Conservation (phyloP, 2,329 filamentous ascomycete species). For the Ceratocystis destructans region DNA sequence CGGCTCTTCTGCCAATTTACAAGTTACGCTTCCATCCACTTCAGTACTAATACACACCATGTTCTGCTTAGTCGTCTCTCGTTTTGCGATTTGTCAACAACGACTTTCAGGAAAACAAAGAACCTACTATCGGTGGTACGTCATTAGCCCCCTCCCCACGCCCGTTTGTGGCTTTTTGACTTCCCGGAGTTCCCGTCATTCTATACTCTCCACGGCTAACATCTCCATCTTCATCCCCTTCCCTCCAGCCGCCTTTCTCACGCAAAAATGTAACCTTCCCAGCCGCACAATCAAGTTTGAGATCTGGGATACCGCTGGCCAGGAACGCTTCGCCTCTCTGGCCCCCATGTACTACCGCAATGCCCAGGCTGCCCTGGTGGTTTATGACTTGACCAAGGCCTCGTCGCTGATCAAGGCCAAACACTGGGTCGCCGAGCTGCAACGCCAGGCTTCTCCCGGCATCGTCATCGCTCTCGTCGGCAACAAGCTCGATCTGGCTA, state of each 20-base stretch:
- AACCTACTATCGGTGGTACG: slow-evolving; percentile 94
- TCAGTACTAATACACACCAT: slow-evolving; percentile 32
- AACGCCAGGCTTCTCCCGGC: slow-evolving; percentile 86
- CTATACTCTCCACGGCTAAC: slow-evolving; percentile 11
- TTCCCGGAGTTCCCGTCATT: neutral
- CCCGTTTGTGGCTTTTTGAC: neutral
- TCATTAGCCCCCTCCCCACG: slow-evolving; percentile 18
- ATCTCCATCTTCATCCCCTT: neutral
- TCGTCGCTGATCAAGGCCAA: slow-evolving; percentile 92
- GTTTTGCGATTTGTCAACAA: slow-evolving; percentile 98
- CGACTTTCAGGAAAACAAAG: slow-evolving; percentile 99
- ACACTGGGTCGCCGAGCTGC: slow-evolving; percentile 96
- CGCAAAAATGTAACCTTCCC: slow-evolving; percentile 94
- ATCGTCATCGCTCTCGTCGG: slow-evolving; percentile 96
- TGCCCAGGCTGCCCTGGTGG: slow-evolving; percentile 89
- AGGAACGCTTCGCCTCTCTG: slow-evolving; percentile 91
- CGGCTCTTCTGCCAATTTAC: neutral
- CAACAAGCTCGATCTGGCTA: slow-evolving; percentile 88
- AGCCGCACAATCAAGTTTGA: slow-evolving; percentile 85
- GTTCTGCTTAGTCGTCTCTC: slow-evolving; percentile 52
- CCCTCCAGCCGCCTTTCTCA: slow-evolving; percentile 74
- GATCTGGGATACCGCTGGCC: slow-evolving; percentile 97
- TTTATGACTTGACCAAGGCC: slow-evolving; percentile 96
- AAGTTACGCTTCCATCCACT: neutral
- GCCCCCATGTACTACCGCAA: slow-evolving; percentile 99